Conservation (phyloP, 208 protist species). For the Acanthamoeba quina region DNA sequence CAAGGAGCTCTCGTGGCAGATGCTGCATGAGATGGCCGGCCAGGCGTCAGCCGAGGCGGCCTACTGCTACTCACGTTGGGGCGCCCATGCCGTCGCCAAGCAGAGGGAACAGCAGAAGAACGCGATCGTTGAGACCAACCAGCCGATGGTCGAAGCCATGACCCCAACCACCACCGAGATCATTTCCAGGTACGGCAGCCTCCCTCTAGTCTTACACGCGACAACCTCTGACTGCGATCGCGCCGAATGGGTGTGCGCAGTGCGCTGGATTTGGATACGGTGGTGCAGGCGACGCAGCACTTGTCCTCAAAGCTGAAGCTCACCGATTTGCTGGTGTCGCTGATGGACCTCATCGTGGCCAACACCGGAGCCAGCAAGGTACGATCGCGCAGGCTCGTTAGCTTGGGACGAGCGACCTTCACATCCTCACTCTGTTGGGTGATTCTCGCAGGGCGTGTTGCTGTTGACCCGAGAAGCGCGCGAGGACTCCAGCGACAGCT, state of each 20-base stretch:
- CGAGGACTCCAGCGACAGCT: neutral
- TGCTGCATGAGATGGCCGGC: neutral
- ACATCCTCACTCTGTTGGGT: neutral
- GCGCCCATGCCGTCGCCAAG: conserved; percentile 14
- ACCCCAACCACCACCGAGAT: neutral
- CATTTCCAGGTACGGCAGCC: neutral
- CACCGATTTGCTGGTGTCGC: neutral
- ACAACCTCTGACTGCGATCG: neutral
- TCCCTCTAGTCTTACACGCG: too few relatives aligned
- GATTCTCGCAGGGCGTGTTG: neutral
- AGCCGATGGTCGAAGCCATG: neutral
- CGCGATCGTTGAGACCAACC: neutral
- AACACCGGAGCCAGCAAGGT: conserved; percentile 20
- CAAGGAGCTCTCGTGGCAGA: conserved; percentile 63
- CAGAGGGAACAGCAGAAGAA: neutral
- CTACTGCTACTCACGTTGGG: neutral
- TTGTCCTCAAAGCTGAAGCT: conserved; percentile 35
- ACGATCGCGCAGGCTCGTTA: too few relatives aligned
- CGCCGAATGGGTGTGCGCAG: too few relatives aligned
- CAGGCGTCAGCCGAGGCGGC: conserved; percentile 32
- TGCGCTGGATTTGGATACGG: conserved; percentile 37
- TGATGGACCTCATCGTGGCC: conserved; percentile 35
- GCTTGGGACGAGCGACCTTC: too few relatives aligned
- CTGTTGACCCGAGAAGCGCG: neutral
- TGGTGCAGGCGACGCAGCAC: conserved; percentile 36